Evolutionary conservation across 1,284 basidiomycete species (phyloP), one percentile per base, ranked within the genome.

Genomic region (Trichosporon coremiiforme): DNA sequence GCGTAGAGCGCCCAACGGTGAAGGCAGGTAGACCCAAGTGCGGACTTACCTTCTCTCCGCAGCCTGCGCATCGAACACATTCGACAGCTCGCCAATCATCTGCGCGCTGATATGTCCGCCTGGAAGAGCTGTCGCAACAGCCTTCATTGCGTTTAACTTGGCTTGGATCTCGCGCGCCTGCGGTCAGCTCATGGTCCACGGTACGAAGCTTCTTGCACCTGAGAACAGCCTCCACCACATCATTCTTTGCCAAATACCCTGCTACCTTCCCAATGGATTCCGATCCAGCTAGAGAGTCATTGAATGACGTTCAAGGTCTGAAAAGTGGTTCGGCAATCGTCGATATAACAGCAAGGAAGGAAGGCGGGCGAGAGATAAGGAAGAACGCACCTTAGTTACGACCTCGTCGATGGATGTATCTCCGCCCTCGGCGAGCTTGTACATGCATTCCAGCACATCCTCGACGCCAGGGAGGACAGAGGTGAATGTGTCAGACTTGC

Each of bases 41-140:
- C 3, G 36, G 33, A 68, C 71, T 65, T 36, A 71, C 72, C 68
- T 55, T 25, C 65, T 66, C 15, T 35, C 17, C 53, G 64, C 31
- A 0, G 68, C 68, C 64, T 73, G 66, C 35, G 67, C 68, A 7
- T 71, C 68, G 4, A 73, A 65, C 13, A 73, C 41, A 2, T 20
- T 20, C n/a, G 70, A 66, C n/a, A 73, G 50, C 25, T 66, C 55
- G 13, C 13, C 38, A 0, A 73, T 70, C 6, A 64, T 64, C n/a
- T 66, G 68, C 35, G 55, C 50, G 17, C 68, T 64, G n/a, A 73
- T 64, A n/a, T 71, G 68, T 1, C 72, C 72, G n/a, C 72, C 72
- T 0, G 72, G 72, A 2, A 73, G 64, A 0, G 41, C 38, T 4
- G 47, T 63, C 0, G 72, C 72, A 2, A 68, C 70, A 1, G 35